Conservation (phyloP, 208 protist genomes). For the Leptomonas pyrrhocoris region DNA sequence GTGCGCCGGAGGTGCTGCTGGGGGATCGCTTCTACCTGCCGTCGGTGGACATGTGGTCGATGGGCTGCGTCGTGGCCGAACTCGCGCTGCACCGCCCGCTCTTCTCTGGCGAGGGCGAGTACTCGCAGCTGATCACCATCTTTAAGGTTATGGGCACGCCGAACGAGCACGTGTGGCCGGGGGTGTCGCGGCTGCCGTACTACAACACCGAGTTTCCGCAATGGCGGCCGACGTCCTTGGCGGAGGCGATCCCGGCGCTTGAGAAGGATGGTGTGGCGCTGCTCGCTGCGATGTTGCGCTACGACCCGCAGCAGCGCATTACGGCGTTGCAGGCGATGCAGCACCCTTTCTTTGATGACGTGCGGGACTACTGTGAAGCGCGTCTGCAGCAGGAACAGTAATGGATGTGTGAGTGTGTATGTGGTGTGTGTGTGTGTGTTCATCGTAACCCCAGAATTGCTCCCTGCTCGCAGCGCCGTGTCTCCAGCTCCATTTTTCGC, state of each 20-base stretch:
- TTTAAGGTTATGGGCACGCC: constrained; percentile 95
- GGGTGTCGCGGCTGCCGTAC: constrained; percentile 68
- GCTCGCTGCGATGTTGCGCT: constrained; percentile 64
- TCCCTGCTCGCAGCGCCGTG: not conserved
- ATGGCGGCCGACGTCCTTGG: constrained; percentile 49
- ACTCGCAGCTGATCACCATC: constrained; percentile 92
- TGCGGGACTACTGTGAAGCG: constrained; percentile 51
- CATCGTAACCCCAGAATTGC: no score
- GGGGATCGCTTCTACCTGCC: constrained; percentile 86
- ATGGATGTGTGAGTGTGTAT: not conserved
- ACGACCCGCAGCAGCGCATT: constrained; percentile 68
- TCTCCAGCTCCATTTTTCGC: not conserved
- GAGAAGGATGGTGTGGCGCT: constrained; percentile 67
- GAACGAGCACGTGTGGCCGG: constrained; percentile 76
- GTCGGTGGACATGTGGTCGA: constrained; percentile 93
- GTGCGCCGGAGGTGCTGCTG: constrained; percentile 93
- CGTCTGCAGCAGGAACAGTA: constrained; percentile 35
- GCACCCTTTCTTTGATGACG: constrained; percentile 86
- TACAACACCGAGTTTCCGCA: constrained; percentile 75
- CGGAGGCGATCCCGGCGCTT: constrained; percentile 53
- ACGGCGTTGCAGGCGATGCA: constrained; percentile 75
- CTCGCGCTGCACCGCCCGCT: constrained; percentile 85
- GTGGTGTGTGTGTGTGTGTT: no score
- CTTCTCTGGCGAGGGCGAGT: constrained; percentile 86
- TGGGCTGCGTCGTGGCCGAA: constrained; percentile 96